phyloP scores from a whole-genome alignment of 495 filamentous ascomycete species.

The Aspergillus avenaceus region DNA sequence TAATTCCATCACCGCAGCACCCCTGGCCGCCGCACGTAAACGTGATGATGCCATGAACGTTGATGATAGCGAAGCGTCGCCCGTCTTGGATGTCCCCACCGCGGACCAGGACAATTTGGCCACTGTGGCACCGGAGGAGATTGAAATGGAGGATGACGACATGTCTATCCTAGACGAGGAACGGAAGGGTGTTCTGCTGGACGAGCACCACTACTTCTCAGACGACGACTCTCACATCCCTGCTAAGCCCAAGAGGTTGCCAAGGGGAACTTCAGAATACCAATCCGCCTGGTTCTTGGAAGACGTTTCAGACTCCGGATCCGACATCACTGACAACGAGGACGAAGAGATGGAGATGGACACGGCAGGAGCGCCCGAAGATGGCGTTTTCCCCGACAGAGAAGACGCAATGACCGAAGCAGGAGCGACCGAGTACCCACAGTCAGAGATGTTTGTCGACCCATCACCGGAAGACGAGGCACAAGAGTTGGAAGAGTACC shows the following conservation, averaged over 20 bases:
- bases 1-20: slow-evolving; percentile 74
- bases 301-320: slow-evolving; percentile 82
- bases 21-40: slow-evolving; percentile 50
- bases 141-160: slow-evolving; percentile 68
- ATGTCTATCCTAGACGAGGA: slow-evolving; percentile 52
- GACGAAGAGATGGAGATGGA: slow-evolving; percentile 50
- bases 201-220: slow-evolving; percentile 97
- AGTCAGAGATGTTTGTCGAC: slow-evolving; percentile 88
- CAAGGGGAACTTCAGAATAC: slow-evolving; percentile 88
- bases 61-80: slow-evolving; percentile 48
- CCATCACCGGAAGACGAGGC: slow-evolving; percentile 84
- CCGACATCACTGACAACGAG: slow-evolving; percentile 65
- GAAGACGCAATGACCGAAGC: slow-evolving; percentile 69
- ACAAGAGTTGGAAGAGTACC: slow-evolving; percentile 71
- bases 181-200: slow-evolving; percentile 79
- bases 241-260: slow-evolving; percentile 65
- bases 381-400: slow-evolving; percentile 72
- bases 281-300: slow-evolving; percentile 91
- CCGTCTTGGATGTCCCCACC: slow-evolving; percentile 63
- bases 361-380: slow-evolving; percentile 57
- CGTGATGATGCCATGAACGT: slow-evolving; percentile 66
- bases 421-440: slow-evolving; percentile 77
- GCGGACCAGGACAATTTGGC: slow-evolving; percentile 77
- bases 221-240: slow-evolving; percentile 73
- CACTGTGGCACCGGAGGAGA: slow-evolving; percentile 79